These are phyloP conservation scores for Diplogelasinospora grovesii DNA, from an alignment of 495 filamentous ascomycete genomes.

Conservation along the genomic window DNA sequence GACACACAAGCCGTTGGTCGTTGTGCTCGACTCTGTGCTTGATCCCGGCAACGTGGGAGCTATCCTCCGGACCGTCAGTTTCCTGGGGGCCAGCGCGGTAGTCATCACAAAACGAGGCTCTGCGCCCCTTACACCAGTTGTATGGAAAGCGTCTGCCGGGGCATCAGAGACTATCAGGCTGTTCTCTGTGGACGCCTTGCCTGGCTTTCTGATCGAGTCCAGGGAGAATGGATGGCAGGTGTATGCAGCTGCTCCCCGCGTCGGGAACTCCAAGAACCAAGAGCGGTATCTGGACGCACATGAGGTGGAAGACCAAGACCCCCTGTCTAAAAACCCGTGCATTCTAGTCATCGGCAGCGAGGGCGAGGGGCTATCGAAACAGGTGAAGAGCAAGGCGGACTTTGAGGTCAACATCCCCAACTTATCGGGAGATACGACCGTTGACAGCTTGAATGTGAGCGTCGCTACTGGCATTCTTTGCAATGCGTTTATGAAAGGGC, in stretches of 20 bases:
- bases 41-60: slow-evolving; percentile 88
- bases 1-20: slow-evolving; percentile 63
- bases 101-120: slow-evolving; percentile 59
- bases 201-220: slow-evolving; percentile 61
- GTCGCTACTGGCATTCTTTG: slow-evolving; percentile 75
- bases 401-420: slow-evolving; percentile 48
- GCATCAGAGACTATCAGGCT: slow-evolving; percentile 73
- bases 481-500: slow-evolving; percentile 43
- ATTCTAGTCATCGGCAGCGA: slow-evolving; percentile 81
- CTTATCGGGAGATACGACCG: slow-evolving; percentile 27
- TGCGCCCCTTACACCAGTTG: slow-evolving; percentile 64
- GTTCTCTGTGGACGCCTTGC: slow-evolving; percentile 56
- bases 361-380: slow-evolving; percentile 60
- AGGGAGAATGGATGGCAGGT: slow-evolving; percentile 67
- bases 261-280: slow-evolving; percentile 2
- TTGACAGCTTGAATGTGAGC: slow-evolving; percentile 85
- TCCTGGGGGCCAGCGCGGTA: slow-evolving; percentile 74
- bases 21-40: slow-evolving; percentile 76
- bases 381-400: slow-evolving; percentile 58
- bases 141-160: slow-evolving; percentile 81
- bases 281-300: slow-evolving; percentile 21
- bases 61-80: slow-evolving; percentile 79
- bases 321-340: slow-evolving; percentile 55
- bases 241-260: slow-evolving; percentile 55
- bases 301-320: slow-evolving; percentile 35